Base-by-base conservation (phyloP, 768 basidiomycete species). In the Suillus tomentosus region DNA sequence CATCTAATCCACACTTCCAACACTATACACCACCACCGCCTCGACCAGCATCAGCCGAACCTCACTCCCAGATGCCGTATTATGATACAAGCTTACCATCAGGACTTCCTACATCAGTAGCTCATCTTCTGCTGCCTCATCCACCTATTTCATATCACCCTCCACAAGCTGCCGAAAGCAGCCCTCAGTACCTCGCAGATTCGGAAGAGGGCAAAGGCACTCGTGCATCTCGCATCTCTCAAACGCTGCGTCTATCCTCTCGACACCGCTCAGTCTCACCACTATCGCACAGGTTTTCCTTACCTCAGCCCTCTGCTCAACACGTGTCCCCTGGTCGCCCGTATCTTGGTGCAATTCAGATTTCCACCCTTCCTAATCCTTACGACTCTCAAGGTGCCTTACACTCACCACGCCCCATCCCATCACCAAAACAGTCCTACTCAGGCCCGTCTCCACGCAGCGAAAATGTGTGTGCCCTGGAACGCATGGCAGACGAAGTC, bases 401-500 rank as follows among this genome's bases (percentile, higher is more conserved):
- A 3, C 79, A 84, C 65, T 90, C 90, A 0, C 91, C 92, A 3
- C 85, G 88, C 9, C 91, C 91, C 0, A 77, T 88, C 60, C 80
- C 85, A 19, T 90, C 89, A 0, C 89, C 90, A 7, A 89, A 88
- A 67, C 80, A 81, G 48, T 85, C 87, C 0, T 85, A 67, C 8
- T 22, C 59, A 19, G 70, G 65, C 15, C 61, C 62, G n/a, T 40
- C 67, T 15, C 72, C 75, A n/a, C 76, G 67, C 56, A 74, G 70
- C n/a, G 56, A 65, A 5, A 72, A 85, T n/a, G 90, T 94, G 8
- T 85, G 85, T 64, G 79, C 82, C 65, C 79, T 94, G 60, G 92
- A 94, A 76, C 81, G 83, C 73, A 86, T 94, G 80, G 91, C 89
- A 0, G 88, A 85, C 39, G 83, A 83, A 62, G 86, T 84, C 0